Conservation (phyloP, 768 basidiomycete genomes). For the Leccinum ochraceum region DNA sequence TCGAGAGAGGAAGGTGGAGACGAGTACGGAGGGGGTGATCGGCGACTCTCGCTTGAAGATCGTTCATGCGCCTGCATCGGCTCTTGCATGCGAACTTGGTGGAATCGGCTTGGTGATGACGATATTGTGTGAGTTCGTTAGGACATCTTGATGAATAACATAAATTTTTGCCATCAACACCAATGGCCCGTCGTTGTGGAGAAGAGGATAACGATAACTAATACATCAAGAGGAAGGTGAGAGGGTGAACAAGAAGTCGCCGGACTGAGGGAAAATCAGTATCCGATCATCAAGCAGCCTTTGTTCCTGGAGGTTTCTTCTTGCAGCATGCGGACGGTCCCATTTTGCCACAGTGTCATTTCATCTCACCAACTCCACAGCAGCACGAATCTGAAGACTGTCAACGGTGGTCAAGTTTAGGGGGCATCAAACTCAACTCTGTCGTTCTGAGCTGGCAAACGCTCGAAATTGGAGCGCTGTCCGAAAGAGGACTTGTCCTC, state of each 20-base stretch:
- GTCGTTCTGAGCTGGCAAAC: background rate
- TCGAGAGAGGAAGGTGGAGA: slow-evolving; percentile 36
- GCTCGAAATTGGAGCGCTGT: background rate
- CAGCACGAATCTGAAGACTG: background rate
- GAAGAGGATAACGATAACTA: no score
- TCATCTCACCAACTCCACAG: background rate
- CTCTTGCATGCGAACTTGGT: slow-evolving; percentile 45
- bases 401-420: background rate
- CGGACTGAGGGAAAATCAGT: no score
- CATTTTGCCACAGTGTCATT: background rate
- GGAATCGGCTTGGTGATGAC: slow-evolving; percentile 12
- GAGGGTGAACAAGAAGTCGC: no score
- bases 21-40: slow-evolving; percentile 36
- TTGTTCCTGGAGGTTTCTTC: no score
- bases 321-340: no score
- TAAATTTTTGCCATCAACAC: no score
- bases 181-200: no score
- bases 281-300: no score
- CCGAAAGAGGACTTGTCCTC: background rate
- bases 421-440: slow-evolving; percentile 6
- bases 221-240: no score
- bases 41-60: slow-evolving; percentile 21
- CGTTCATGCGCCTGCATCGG: slow-evolving; percentile 16
- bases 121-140: no score
- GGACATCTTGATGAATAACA: no score